Percentiles rank a stretch among this genome's conserved stretches.
These are phyloP conservation scores for Leishmania amazonensis DNA, from an alignment of 208 protist species.

Conservation along the genomic window DNA sequence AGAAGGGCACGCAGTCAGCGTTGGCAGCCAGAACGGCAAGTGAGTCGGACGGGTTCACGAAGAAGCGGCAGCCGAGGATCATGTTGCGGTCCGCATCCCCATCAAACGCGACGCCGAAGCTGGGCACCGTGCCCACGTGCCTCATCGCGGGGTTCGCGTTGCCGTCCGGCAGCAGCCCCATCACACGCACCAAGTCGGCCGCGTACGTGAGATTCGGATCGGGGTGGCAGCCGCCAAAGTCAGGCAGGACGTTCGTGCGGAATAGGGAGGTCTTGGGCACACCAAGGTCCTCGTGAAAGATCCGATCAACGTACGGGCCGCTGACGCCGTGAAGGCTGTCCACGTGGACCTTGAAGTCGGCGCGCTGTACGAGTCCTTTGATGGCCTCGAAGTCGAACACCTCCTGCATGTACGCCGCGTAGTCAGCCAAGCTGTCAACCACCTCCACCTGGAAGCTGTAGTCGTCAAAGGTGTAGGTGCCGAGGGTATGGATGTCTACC, in stretches of 20 bases:
- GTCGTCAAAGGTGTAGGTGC: slow-evolving; percentile 52
- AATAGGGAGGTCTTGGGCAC: slow-evolving; percentile 50
- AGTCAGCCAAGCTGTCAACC: slow-evolving; percentile 92
- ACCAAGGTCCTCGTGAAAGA: slow-evolving; percentile 94
- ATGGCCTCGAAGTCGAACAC: slow-evolving; percentile 96
- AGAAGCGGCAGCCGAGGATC: slow-evolving; percentile 96
- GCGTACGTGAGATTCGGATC: slow-evolving; percentile 99
- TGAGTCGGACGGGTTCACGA: slow-evolving; percentile 98
- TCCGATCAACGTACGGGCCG: slow-evolving; percentile 92
- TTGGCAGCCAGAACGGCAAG: slow-evolving; percentile 96
- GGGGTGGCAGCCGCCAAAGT: slow-evolving; percentile 97
- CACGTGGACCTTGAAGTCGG: slow-evolving; percentile 90
- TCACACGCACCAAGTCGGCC: slow-evolving; percentile 87
- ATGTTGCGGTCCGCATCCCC: slow-evolving; percentile 99
- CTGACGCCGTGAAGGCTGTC: slow-evolving; percentile 96
- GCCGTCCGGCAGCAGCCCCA: slow-evolving; percentile 81
- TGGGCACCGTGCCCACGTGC: slow-evolving; percentile 39
- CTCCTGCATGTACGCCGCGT: slow-evolving; percentile 88
- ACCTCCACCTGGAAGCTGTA: slow-evolving; percentile 84
- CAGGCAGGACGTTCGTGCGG: slow-evolving; percentile 65
- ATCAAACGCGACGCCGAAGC: slow-evolving; percentile 97
- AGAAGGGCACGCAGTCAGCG: slow-evolving; percentile 94
- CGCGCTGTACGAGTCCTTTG: slow-evolving; percentile 57
- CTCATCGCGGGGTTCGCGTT: slow-evolving; percentile 29
- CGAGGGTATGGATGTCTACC: slow-evolving; percentile 62